Percentiles rank a stretch among this genome's conserved stretches.
These are phyloP conservation scores for Emmonsiellopsis sp. DNA, from an alignment of 2,329 filamentous ascomycete genomes.

Conservation along the genomic window DNA sequence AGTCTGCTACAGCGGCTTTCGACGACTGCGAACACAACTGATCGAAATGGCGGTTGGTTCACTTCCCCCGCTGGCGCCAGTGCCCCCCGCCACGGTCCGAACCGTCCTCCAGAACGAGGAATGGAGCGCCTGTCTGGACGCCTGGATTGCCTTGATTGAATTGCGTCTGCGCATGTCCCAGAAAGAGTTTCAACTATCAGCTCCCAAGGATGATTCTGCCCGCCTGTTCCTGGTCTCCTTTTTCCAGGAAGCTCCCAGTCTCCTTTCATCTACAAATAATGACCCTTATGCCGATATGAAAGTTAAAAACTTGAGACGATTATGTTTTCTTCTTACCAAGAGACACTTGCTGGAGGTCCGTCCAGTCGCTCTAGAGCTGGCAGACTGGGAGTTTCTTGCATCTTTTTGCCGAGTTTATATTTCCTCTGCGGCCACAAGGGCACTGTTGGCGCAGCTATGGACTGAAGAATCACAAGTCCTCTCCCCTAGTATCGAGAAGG, in stretches of 20 bases:
- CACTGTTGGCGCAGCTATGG: constrained; percentile 44
- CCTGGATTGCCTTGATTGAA: constrained; percentile 62
- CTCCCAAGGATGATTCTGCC: constrained; percentile 50
- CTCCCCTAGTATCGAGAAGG: constrained; percentile 27
- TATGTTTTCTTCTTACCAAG: constrained; percentile 55
- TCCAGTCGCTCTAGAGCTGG: constrained; percentile 37
- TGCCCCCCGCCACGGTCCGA: constrained; percentile 61
- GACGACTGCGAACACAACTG: no score
- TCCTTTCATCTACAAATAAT: constrained; percentile 19
- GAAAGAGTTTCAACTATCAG: constrained; percentile 43
- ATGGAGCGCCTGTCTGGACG: constrained; percentile 67
- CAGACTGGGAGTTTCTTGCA: constrained; percentile 60
- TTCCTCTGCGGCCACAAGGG: constrained; percentile 48
- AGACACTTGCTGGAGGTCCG: constrained; percentile 43
- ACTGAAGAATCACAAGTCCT: constrained; percentile 22
- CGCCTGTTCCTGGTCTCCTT: constrained; percentile 58
- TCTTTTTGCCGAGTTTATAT: constrained; percentile 58
- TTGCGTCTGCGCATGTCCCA: constrained; percentile 54
- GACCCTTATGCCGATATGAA: constrained; percentile 24
- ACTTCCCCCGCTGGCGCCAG: constrained; percentile 61
- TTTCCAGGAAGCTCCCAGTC: constrained; percentile 43
- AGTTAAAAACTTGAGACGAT: constrained; percentile 47
- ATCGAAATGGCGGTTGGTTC: constrained; percentile 23
- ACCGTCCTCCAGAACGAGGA: constrained; percentile 57
- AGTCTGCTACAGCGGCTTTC: no score